phyloP scores from a whole-genome alignment of 2,329 filamentous ascomycete genomes.

The Xylariaceae sp. region DNA sequence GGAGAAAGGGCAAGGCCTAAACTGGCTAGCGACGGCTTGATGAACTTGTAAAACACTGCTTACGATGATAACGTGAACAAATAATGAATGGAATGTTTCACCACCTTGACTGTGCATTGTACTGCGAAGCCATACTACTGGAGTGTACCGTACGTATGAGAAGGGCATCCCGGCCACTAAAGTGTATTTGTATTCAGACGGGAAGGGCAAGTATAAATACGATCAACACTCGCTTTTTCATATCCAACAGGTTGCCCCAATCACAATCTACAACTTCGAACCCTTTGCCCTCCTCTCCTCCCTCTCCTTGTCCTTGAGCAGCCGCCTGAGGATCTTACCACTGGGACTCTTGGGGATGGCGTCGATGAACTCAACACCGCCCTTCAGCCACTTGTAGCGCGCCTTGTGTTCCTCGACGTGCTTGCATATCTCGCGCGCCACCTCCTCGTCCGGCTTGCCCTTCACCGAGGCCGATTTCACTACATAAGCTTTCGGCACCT shows the following conservation, averaged over 20 bases:
- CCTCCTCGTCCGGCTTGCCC: slow-evolving; percentile 32
- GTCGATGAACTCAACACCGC: slow-evolving; percentile 48
- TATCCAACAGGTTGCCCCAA: background rate
- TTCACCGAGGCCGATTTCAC: slow-evolving; percentile 44
- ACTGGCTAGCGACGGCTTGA: background rate
- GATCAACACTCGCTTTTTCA: too few species aligned
- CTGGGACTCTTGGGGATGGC: slow-evolving; percentile 59
- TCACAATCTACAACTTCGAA: slow-evolving; percentile 51
- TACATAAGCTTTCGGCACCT: slow-evolving; percentile 64
- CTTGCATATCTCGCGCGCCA: slow-evolving; percentile 40
- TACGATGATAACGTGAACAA: too few species aligned
- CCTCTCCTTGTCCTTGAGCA: slow-evolving; percentile 62
- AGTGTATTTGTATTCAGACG: too few species aligned
- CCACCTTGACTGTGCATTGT: too few species aligned
- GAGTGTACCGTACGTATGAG: too few species aligned
- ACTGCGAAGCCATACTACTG: too few species aligned
- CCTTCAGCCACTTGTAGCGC: slow-evolving; percentile 53
- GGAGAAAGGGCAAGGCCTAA: slow-evolving; percentile 52
- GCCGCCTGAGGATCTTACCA: slow-evolving; percentile 58
- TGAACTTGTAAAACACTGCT: too few species aligned
- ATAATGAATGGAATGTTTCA: too few species aligned
- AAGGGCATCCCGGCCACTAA: too few species aligned
- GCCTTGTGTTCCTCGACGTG: slow-evolving; percentile 55
- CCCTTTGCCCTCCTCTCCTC: slow-evolving; percentile 55
- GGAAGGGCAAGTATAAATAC: too few species aligned